Percentiles rank a stretch among this genome's conserved stretches.
Conservation (phyloP, 129 eudicot species). For the Calendula officinalis region DNA sequence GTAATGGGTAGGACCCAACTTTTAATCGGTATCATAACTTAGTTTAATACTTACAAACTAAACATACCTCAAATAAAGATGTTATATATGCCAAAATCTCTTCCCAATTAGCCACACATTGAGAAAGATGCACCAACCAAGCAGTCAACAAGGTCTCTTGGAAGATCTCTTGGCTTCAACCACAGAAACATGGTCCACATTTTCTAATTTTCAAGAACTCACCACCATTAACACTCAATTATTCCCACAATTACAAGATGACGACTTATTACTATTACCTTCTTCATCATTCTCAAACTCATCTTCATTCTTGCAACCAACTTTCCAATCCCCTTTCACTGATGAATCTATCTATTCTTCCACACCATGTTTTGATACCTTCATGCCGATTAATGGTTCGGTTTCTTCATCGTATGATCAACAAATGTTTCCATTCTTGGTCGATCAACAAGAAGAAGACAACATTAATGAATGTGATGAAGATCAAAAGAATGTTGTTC, state of each 20-base stretch:
- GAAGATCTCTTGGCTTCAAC: conserved; percentile 55
- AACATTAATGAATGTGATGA: conserved; percentile 14
- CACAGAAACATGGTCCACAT: conserved; percentile 31
- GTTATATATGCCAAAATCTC: conserved; percentile 34
- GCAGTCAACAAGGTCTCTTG: conserved; percentile 41
- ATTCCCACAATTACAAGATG: conserved; percentile 21
- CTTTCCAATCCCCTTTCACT: conserved; percentile 32
- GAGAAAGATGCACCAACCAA: conserved; percentile 44
- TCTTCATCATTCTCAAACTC: conserved; percentile 33
- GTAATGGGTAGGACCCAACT: conserved; percentile 4
- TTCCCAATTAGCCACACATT: conserved; percentile 17
- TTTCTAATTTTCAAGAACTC: conserved; percentile 32
- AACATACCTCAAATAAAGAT: conserved; percentile 11
- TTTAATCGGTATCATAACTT: conserved; percentile 7
- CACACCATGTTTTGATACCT: conserved; percentile 21
- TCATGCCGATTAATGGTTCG: conserved; percentile 6
- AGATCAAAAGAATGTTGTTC: conserved; percentile 24
- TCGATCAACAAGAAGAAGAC: conserved; percentile 23
- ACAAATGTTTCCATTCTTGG: conserved; percentile 28
- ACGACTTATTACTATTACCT: conserved; percentile 22
- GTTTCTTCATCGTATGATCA: conserved; percentile 42
- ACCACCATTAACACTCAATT: conserved; percentile 19
- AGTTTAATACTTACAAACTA: conserved; percentile 15
- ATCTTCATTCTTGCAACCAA: conserved; percentile 36
- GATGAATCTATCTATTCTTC: conserved; percentile 40